Conservation (phyloP, 495 filamentous ascomycete species). For the Evernia prunastri region DNA sequence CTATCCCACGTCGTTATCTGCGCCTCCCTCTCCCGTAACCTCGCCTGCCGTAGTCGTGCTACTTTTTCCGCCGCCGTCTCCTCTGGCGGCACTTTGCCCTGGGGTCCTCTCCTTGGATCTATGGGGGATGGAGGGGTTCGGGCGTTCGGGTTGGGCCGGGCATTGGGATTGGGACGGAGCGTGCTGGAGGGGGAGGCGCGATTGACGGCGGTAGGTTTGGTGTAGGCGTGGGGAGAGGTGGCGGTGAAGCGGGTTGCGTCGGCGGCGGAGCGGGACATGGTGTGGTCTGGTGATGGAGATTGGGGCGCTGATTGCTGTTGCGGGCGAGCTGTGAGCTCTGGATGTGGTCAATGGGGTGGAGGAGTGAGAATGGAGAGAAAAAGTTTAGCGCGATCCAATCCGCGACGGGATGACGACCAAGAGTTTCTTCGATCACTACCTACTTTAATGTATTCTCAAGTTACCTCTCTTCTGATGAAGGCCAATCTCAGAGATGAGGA, state of each 20-base stretch:
- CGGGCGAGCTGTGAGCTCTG: background rate
- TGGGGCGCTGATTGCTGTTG: background rate
- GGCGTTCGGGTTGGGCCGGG: constrained; percentile 26
- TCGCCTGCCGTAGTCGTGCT: constrained; percentile 73
- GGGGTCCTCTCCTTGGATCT: constrained; percentile 4
- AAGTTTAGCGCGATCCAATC: background rate
- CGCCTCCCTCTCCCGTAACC: constrained; percentile 59
- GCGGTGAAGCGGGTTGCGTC: constrained; percentile 96
- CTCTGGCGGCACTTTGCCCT: constrained; percentile 16
- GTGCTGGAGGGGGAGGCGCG: constrained; percentile 31
- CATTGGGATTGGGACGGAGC: constrained; percentile 30
- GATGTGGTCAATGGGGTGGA: background rate
- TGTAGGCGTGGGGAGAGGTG: constrained; percentile 78
- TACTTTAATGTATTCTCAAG: background rate
- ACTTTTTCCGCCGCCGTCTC: constrained; percentile 93
- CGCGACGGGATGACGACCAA: constrained; percentile 9
- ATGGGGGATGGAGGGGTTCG: constrained; percentile 20
- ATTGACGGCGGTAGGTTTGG: constrained; percentile 46
- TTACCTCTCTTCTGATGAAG: background rate
- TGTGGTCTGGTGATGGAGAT: constrained; percentile 4
- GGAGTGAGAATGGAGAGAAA: constrained; percentile 20
- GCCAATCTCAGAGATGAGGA: background rate
- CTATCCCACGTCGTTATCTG: constrained; percentile 61
- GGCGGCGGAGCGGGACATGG: constrained; percentile 76
- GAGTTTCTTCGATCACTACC: background rate